phyloP scores from a whole-genome alignment of 2,329 filamentous ascomycete genomes.

The Nothopassalora personata region DNA sequence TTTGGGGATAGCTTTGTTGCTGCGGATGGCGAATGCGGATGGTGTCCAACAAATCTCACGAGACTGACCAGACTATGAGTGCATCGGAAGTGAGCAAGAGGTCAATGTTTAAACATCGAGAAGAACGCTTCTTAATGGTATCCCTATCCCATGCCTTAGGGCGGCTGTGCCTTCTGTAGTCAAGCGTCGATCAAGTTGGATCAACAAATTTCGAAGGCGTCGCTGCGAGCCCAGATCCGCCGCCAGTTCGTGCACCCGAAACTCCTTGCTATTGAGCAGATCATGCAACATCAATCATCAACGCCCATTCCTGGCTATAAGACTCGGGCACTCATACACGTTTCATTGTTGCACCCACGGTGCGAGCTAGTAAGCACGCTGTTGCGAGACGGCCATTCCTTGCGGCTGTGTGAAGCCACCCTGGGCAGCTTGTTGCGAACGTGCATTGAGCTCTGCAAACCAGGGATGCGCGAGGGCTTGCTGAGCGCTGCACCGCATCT shows the following conservation, averaged over 20 bases:
- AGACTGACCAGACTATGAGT: background rate
- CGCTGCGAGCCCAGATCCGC: background rate
- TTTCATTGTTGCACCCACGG: background rate
- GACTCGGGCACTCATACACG: background rate
- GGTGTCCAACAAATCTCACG: background rate
- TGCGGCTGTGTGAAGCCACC: conserved; percentile 20
- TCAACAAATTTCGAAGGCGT: background rate
- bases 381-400: conserved; percentile 18
- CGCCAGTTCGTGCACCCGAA: background rate
- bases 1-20: conserved; percentile 1
- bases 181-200: background rate
- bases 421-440: conserved; percentile 19
- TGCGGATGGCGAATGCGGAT: background rate
- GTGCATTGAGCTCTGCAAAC: conserved; percentile 67
- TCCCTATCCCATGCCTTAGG: background rate
- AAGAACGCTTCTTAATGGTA: background rate
- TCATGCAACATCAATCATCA: background rate
- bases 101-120: background rate
- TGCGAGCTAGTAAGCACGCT: conserved; percentile 20
- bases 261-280: background rate
- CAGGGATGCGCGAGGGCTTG: conserved; percentile 86
- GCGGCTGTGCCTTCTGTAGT: background rate
- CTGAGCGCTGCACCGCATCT: conserved; percentile 81
- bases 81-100: background rate
- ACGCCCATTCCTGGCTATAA: background rate